A percentile compares a stretch with the other conserved stretches of the same genome.
These are phyloP conservation scores for Candida rishiriensis DNA, from an alignment of 805 yeast species.

Conservation along the genomic window DNA sequence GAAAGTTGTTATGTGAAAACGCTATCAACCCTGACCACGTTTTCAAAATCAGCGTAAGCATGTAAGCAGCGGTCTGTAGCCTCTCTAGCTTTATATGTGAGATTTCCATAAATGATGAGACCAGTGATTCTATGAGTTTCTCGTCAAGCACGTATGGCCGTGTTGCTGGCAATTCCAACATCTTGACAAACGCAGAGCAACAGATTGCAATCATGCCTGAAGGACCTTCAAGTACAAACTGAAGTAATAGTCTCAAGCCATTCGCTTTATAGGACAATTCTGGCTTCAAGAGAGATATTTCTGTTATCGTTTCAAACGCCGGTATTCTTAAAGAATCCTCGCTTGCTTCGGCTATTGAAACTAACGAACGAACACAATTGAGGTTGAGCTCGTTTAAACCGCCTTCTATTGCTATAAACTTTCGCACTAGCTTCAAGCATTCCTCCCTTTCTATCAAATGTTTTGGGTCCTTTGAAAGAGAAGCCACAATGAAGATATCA, in stretches of 20 bases:
- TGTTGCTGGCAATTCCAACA: constrained; percentile 55
- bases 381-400: constrained; percentile 52
- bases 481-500: constrained; percentile 58
- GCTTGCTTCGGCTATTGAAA: constrained; percentile 53
- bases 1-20: constrained; percentile 52
- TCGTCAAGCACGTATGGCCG: constrained; percentile 54
- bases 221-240: constrained; percentile 51
- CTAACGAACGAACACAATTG: constrained; percentile 64
- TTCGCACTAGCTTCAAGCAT: constrained; percentile 67
- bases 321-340: constrained; percentile 47
- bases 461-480: constrained; percentile 51
- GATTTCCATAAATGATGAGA: constrained; percentile 68
- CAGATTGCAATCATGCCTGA: constrained; percentile 39
- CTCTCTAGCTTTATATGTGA: constrained; percentile 45
- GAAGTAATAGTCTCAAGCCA: constrained; percentile 41
- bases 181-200: constrained; percentile 44
- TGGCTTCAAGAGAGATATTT: constrained; percentile 43
- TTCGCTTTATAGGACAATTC: constrained; percentile 38
- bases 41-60: constrained; percentile 59
- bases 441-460: constrained; percentile 64
- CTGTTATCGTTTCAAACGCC: constrained; percentile 51
- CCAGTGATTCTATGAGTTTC: constrained; percentile 54
- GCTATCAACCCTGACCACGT: constrained; percentile 74
- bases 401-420: constrained; percentile 48
- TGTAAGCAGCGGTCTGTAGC: constrained; percentile 54